phyloP scores from a whole-genome alignment of 192 early-diverging fungal species.

The Cladochytrium replicatum region DNA sequence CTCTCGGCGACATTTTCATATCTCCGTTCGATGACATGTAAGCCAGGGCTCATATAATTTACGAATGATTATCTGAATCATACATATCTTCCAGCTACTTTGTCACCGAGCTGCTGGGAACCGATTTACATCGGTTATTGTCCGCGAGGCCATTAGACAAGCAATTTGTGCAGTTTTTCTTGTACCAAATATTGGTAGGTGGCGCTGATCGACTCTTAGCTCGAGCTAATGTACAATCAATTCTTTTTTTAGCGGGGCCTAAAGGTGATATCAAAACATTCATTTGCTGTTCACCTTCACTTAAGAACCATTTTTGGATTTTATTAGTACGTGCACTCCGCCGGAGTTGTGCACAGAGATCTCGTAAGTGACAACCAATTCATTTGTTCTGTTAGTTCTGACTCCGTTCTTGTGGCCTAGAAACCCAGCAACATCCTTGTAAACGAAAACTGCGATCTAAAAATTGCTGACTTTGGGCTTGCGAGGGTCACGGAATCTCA shows the following conservation, averaged over 20 bases:
- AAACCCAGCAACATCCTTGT: conserved; percentile 95
- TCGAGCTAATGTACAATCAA: too few species aligned
- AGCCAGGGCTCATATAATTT: conserved; percentile 14
- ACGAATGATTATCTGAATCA: not conserved
- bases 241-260: not conserved
- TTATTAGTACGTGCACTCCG: conserved; percentile 84
- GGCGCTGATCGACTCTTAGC: conserved; percentile 3
- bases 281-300: not conserved
- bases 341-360: conserved; percentile 91
- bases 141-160: conserved; percentile 83
- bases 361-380: conserved; percentile 40
- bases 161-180: conserved; percentile 95
- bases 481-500: conserved; percentile 89
- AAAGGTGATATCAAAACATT: not conserved
- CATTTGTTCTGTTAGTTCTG: not conserved
- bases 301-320: not conserved
- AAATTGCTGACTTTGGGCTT: conserved; percentile 97
- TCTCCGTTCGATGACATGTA: conserved; percentile 86
- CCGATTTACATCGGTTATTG: conserved; percentile 88
- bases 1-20: conserved; percentile 87
- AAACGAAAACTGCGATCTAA: conserved; percentile 96
- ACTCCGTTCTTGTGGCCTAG: conserved; percentile 10
- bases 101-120: conserved; percentile 91
- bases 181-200: conserved; percentile 84
- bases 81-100: too few species aligned